Evolutionary conservation across 83 land plant genomes (phyloP), one percentile per base, ranked within the genome.

Genomic region (Thuja plicata): DNA sequence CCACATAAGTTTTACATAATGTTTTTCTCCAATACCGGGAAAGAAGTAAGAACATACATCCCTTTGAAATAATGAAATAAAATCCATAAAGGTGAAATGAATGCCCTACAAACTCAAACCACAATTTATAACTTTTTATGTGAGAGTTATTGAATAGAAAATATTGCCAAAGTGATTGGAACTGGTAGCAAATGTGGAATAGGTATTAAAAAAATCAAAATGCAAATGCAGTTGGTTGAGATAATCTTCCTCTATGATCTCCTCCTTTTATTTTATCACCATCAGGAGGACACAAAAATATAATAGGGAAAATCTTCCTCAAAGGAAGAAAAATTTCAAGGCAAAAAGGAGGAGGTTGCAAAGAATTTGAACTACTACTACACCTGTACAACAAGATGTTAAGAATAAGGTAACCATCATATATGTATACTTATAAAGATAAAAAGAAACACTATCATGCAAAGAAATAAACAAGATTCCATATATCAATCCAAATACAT

Each of bases 301-400:
- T 46, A 43, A 83, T 83, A 83, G 32, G 85, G 85, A 83, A 83
- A n/a, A 83, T 40, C 43, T 55, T 55, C 85, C 85, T 83, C 85
- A n/a, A 34, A 83, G 30, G 85, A 55, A 43, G 34, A 83, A 83
- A 83, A 46, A 48, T 45, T n/a, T 83, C 0, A 12, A 83, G 52
- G 85, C n/a, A 48, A 83, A 83, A 1, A 12, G 16, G 30, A 83
- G 46, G 85, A 83, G 85, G 55, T 55, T 55, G 34, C 85, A 83
- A 83, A 83, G 85, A 83, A 83, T 83, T 55, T 45, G 54, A 83
- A 98, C 97, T 46, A 98, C 93, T 27, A 96, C 90, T 30, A 95
- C 89, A 19, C 99, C 99, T 98, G 94, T 17, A 89, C 21, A 24
- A 30, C 45, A 38, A 52, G 55, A 86, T 21, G 34, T 71, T 43